Evolutionary conservation across 2,329 filamentous ascomycete species (phyloP), one percentile per base, ranked within the genome.

Genomic region (Colletotrichum nymphaeae): DNA sequence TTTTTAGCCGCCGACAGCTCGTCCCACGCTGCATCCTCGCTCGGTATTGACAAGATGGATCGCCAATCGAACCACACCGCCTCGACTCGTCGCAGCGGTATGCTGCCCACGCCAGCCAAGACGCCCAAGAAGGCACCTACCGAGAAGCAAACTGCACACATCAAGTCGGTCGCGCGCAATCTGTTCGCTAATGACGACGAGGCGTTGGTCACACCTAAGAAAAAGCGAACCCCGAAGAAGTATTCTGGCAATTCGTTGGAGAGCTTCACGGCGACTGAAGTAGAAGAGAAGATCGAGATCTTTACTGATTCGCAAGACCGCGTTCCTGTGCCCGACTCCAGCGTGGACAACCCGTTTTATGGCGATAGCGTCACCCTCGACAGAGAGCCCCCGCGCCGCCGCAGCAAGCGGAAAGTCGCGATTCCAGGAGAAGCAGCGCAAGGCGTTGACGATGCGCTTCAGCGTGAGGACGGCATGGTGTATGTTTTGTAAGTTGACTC

Each of bases 221-320:
- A 91, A 82, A 85, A 84, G 76, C 87, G 87, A 76, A 83, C 82
- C 74, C 79, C 85, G 59, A 90, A 89, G 83, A 90, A 90, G 80
- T 88, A 90, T 80, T 86, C 83, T 5, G 87, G 88, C 63, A 82
- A 88, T 56, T 84, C 86, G 12, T 78, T 92, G 75, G 88, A 89
- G 74, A 92, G 89, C 81, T 92, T 93, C 79, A 84, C 82, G 28
- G 87, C 82, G 8, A 88, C 91, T 63, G 87, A 89, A n/a, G 83
- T 87, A 8, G 87, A 90, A 55, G 85, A 87, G 55, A 81, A 86
- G n/a, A 93, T 95, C 76, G 82, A 89, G 75, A 94, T 96, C 78
- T 96, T 91, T 79, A 95, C 93, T 53, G 94, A 97, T 81, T 91
- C 93, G 1, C 92, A 95, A 75, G 95, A 97, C 76, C 91, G 92